Evolutionary conservation across 768 basidiomycete species (phyloP), one percentile per base, ranked within the genome.

Genomic region (Leucocoprinus leucothites): DNA sequence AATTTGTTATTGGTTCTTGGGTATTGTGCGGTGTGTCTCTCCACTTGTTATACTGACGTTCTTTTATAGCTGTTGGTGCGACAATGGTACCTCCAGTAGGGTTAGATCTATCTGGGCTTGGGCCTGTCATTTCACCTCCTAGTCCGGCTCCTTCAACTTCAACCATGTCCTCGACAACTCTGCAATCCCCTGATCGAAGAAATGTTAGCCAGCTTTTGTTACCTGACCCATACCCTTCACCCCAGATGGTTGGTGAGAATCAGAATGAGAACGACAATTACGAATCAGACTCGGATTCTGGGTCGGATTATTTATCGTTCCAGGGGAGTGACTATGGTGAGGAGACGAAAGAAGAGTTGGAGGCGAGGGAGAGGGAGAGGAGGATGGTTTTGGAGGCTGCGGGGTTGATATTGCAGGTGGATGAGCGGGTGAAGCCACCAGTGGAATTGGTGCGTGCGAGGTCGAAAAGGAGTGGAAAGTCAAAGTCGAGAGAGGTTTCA

Each of bases 341-440:
- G 43, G 68, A 62, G 44, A 67, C 66, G 25, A 66, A 69, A 14
- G 72, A 74, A 24, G 72, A 79, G 58, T 76, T 76, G 26, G 63
- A 44, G 68, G 66, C 25, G 67, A 69, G 14, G 72, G 74, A 22
- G 72, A 79, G 59, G 76, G 76, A 26, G 74, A 74, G 38, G 79
- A 75, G 41, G 60, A 79, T 87, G 18, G 91, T 97, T 6, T 73
- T 98, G n/a, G 85, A 91, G 64, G 89, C 91, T 0, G 94, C 94
- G 0, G 95, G 95, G 2, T 73, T 97, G 22, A 84, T 92, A 53
- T 78, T 96, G 44, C 84, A 86, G 59, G 70, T 79, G 35, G 82
- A 85, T 56, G 76, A 78, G 14, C 76, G 76, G 41, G 75, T 80
- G 7, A 52, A 48, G 2, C 83, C 77, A 1, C 84, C 78, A 2